phyloP scores from a whole-genome alignment of 169 alveolate species.

The Amoebophrya sp. region DNA sequence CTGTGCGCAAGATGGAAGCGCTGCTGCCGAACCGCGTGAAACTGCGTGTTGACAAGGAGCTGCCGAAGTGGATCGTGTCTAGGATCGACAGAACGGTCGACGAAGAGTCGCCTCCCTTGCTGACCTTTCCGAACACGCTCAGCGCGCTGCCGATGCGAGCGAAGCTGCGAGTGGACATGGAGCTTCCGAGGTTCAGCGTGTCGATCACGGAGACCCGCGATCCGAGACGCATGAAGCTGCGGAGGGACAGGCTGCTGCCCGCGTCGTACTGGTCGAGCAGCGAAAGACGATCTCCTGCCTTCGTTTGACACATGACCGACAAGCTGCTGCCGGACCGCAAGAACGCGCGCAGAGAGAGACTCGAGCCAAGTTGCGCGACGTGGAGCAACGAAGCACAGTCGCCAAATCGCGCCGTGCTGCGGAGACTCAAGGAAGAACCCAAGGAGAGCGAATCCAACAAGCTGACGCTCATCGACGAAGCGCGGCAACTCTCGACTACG shows the following conservation, averaged over 20 bases:
- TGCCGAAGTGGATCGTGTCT: not conserved
- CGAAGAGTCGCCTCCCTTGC: no score
- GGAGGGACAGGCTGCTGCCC: not conserved
- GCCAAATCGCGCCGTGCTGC: not conserved
- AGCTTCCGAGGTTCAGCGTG: not conserved
- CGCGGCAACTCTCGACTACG: not conserved
- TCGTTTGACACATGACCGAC: not conserved
- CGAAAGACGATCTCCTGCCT: not conserved
- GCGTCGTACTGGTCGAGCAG: not conserved
- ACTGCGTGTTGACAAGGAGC: not conserved
- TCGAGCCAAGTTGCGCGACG: not conserved
- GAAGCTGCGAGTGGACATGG: constrained; percentile 18
- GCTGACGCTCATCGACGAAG: not conserved
- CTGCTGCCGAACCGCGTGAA: constrained; percentile 21
- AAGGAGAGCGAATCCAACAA: not conserved
- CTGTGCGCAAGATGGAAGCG: not conserved
- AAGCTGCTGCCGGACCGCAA: not conserved
- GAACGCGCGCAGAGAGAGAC: not conserved
- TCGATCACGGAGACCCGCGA: not conserved
- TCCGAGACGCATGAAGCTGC: not conserved
- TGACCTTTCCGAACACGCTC: not conserved
- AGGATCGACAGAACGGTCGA: constrained; percentile 14
- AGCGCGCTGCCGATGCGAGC: not conserved
- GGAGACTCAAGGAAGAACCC: constrained; percentile 6
- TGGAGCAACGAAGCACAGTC: not conserved